Percentiles rank a stretch among this genome's conserved stretches.
phyloP scores from a whole-genome alignment of 1,284 basidiomycete species.

The Melampsora larici-populina region DNA sequence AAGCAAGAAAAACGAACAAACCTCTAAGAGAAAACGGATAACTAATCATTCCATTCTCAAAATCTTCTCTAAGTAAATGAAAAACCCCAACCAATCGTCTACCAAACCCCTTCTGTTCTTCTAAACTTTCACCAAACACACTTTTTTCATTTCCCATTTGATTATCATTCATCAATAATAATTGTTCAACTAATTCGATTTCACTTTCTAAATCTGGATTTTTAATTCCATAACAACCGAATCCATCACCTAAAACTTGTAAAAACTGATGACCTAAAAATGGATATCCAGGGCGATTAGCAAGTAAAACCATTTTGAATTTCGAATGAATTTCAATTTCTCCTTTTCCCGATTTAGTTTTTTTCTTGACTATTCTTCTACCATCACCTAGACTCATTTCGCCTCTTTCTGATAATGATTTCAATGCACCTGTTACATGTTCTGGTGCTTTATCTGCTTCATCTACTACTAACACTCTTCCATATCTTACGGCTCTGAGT shows the following conservation, averaged over 20 bases:
- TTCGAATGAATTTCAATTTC: conserved; percentile 49
- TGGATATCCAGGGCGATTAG: conserved; percentile 54
- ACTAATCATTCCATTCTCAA: not conserved
- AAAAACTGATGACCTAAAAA: conserved; percentile 54
- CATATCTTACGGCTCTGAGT: conserved; percentile 52
- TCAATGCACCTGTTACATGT: conserved; percentile 53
- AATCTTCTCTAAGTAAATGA: not conserved
- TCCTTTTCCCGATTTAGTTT: not conserved
- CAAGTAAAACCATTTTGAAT: conserved; percentile 54
- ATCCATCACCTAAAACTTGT: conserved; percentile 53
- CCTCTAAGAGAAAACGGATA: not conserved
- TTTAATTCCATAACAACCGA: conserved; percentile 52
- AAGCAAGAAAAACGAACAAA: not conserved
- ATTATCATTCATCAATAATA: conserved; percentile 50
- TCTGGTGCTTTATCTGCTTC: conserved; percentile 55
- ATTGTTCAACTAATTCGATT: conserved; percentile 51
- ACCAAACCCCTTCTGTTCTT: not conserved
- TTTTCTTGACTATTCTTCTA: conserved; percentile 41
- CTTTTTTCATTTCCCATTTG: not conserved
- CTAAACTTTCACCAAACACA: not conserved
- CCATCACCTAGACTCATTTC: conserved; percentile 54
- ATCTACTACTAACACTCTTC: conserved; percentile 54
- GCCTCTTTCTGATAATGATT: conserved; percentile 53
- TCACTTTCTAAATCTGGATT: conserved; percentile 54
- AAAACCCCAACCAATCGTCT: not conserved